These are phyloP conservation scores for Hawksworthiomyces lignivorus DNA, from an alignment of 2,329 filamentous ascomycete species.

Conservation along the genomic window DNA sequence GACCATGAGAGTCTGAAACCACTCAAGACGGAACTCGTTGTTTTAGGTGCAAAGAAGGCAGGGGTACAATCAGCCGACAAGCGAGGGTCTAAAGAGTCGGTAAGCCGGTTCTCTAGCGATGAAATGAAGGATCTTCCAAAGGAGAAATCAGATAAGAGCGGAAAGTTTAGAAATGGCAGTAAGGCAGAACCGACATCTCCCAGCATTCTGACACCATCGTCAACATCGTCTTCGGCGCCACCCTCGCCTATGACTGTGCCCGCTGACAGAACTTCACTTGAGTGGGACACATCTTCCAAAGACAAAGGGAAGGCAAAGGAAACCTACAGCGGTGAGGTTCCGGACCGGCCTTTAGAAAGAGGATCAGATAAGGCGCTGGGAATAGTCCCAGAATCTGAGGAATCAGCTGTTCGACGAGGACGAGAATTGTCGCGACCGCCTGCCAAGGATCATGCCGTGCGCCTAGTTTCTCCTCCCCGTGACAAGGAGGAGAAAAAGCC, in stretches of 20 bases:
- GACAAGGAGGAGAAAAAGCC: constrained; percentile 40
- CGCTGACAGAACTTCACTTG: too few relatives aligned
- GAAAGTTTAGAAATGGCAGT: neutral
- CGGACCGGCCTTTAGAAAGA: neutral
- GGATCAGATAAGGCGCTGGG: neutral
- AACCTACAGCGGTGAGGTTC: neutral
- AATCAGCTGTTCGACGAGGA: neutral
- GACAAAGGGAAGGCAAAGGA: constrained; percentile 7
- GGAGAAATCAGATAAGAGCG: too few relatives aligned
- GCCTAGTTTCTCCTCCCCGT: constrained; percentile 66
- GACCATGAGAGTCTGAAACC: constrained; percentile 40
- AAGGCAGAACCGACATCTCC: constrained; percentile 12
- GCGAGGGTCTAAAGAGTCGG: neutral
- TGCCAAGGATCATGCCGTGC: constrained; percentile 28
- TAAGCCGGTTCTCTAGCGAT: neutral
- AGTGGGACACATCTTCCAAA: constrained; percentile 1
- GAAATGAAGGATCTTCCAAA: neutral
- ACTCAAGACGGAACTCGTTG: constrained; percentile 13
- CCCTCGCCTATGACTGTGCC: constrained; percentile 23
- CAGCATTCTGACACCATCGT: constrained; percentile 12
- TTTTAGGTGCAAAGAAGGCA: neutral
- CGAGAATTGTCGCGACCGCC: constrained; percentile 9
- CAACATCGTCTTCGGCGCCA: constrained; percentile 11
- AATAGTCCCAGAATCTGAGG: neutral
- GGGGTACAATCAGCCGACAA: neutral